A percentile compares a stretch with the other conserved stretches of the same genome.
Evolutionary conservation across 2,329 filamentous ascomycete genomes (phyloP).

Genomic region (Gaeumannomyces sp.): DNA sequence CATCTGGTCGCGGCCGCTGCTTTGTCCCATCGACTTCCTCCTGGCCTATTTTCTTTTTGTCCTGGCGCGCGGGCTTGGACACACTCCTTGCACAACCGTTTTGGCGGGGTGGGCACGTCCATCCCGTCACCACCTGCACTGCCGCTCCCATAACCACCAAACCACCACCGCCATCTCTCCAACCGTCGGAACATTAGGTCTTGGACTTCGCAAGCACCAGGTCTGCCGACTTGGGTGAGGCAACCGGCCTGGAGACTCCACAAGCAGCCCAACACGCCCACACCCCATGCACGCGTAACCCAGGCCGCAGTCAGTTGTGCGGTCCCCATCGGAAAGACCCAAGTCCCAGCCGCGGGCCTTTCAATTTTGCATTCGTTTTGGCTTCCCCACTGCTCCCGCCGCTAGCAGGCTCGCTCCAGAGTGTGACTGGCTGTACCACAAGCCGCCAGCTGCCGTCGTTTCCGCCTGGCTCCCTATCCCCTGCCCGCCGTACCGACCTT

Average conservation of each 20-base stretch:
- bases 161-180: neutral
- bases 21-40: neutral
- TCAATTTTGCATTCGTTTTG: neutral
- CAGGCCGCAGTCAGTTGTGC: neutral
- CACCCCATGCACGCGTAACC: neutral
- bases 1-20: neutral
- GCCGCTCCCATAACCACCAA: neutral
- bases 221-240: neutral
- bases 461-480: neutral
- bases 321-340: neutral
- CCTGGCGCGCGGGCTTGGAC: neutral
- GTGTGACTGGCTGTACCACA: conserved; percentile 1
- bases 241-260: neutral
- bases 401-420: neutral
- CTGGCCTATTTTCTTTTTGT: neutral
- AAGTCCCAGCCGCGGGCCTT: neutral
- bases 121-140: neutral
- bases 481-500: neutral
- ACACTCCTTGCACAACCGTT: neutral
- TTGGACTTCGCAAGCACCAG: neutral
- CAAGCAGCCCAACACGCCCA: neutral
- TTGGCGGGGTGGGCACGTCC: neutral
- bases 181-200: neutral
- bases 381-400: neutral
- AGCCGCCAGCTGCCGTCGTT: neutral